Conservation (phyloP, 805 yeast genomes). For the Candida boleticola region DNA sequence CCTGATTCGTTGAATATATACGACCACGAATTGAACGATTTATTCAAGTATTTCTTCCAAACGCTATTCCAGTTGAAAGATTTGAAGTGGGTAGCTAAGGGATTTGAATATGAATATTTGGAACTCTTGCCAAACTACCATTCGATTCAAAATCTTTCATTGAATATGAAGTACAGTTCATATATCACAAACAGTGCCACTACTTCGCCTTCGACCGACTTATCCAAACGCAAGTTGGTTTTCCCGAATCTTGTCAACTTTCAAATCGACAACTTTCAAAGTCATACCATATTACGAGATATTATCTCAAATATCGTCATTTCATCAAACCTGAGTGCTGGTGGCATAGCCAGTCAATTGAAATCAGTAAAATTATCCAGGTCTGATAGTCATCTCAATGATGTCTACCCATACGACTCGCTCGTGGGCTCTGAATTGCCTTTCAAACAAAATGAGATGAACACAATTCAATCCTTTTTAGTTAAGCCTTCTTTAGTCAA, state of each 20-base stretch:
- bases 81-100: constrained; percentile 31
- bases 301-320: constrained; percentile 16
- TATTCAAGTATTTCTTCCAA: constrained; percentile 24
- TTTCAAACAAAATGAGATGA: background rate
- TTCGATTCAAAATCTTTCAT: constrained; percentile 20
- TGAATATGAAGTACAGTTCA: constrained; percentile 29
- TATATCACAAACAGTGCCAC: constrained; percentile 8
- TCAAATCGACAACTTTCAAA: constrained; percentile 34
- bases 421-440: background rate
- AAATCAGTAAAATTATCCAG: constrained; percentile 19
- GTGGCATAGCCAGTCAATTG: constrained; percentile 11
- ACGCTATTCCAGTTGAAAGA: constrained; percentile 24
- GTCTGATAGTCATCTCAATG: constrained; percentile 15
- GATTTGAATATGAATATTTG: constrained; percentile 26
- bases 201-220: background rate
- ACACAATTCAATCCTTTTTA: background rate
- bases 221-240: background rate
- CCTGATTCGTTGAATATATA: constrained; percentile 43
- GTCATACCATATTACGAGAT: constrained; percentile 21
- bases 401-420: background rate
- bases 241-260: constrained; percentile 30
- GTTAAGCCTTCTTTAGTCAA: background rate
- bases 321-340: too few relatives aligned
- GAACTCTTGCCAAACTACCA: constrained; percentile 27
- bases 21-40: constrained; percentile 27